Evolutionary conservation across 208 protist species (phyloP), one percentile per base, ranked within the genome.

Genomic region (Vickermania spadyakhi): DNA sequence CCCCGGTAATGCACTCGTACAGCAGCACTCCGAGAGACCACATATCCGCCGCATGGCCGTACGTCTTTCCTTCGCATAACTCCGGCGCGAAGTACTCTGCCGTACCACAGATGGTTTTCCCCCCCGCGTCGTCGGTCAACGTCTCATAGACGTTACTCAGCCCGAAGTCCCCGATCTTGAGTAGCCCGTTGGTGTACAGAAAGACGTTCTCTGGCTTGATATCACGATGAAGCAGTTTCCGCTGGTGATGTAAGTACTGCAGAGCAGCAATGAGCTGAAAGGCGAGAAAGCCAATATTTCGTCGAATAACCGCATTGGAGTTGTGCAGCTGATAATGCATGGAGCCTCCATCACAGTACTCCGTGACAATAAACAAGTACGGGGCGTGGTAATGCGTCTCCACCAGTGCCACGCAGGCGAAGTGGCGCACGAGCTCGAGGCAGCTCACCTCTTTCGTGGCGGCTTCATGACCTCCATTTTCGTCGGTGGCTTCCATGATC

Each of bases 91-190:
- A 67, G 64, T 86, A 90, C 2, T 55, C 52, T 21, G 81, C 78
- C 18, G 85, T 92, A 3, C 77, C 77, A 55, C 77, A 84, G 25
- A 84, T 69, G 18, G 72, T 79, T n/a, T 58, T 27, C 7, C 36
- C 36, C 18, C 70, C 69, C 7, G 76, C 62, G 28, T 79, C 70
- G 31, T 78, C 79, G 21, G 36, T 64, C 11, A 73, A 74, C 14
- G 66, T 79, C 55, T 74, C 70, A 55, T 79, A 79, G 56, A 31
- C 45, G 28, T 77, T 72, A 42, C 69, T 71, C 14, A 77, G 64
- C 14, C 83, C 80, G 67, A 88, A 91, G 61, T 88, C 80, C 21
- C 70, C 84, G 22, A 91, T 73, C 56, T 88, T 91, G 2, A 84
- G 41, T 18, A 81, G 56, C 2, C 84, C 80, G 18, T 62, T 70